These are phyloP conservation scores for Daldinia caldariorum DNA, from an alignment of 495 filamentous ascomycete genomes.

Conservation along the genomic window DNA sequence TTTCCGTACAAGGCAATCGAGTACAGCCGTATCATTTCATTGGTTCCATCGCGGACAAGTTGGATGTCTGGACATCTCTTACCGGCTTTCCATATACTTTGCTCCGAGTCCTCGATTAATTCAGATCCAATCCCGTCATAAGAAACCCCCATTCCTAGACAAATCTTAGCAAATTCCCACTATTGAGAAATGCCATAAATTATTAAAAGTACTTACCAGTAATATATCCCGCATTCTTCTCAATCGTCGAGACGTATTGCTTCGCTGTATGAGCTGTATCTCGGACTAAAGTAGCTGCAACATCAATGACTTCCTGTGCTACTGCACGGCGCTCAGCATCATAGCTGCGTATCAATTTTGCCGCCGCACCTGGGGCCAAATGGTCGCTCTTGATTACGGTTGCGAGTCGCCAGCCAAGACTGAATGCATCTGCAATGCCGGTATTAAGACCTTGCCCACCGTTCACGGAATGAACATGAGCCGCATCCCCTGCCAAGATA, in stretches of 20 bases:
- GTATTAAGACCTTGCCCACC: constrained; percentile 63
- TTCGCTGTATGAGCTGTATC: constrained; percentile 38
- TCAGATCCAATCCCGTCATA: constrained; percentile 41
- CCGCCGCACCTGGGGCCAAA: constrained; percentile 19
- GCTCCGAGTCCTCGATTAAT: constrained; percentile 36
- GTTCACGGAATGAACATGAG: constrained; percentile 60
- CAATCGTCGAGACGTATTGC: constrained; percentile 44
- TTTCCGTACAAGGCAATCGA: constrained; percentile 35
- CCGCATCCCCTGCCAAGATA: constrained; percentile 62
- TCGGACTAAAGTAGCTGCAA: constrained; percentile 49
- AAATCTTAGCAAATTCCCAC: constrained; percentile 7
- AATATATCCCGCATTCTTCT: constrained; percentile 45
- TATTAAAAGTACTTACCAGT: constrained; percentile 35
- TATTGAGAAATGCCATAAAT: neutral
- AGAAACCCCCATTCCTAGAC: constrained; percentile 45
- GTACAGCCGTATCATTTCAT: constrained; percentile 28
- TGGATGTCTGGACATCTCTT: constrained; percentile 41
- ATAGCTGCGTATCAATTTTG: constrained; percentile 59
- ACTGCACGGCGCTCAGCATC: constrained; percentile 57
- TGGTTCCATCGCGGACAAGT: constrained; percentile 2
- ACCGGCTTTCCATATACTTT: constrained; percentile 43
- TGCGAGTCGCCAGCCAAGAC: constrained; percentile 56
- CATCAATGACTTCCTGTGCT: constrained; percentile 62
- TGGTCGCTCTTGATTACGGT: constrained; percentile 13
- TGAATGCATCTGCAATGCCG: constrained; percentile 59